These are phyloP conservation scores for Backusella morwellensis DNA, from an alignment of 192 early-diverging fungal genomes.

Conservation along the genomic window DNA sequence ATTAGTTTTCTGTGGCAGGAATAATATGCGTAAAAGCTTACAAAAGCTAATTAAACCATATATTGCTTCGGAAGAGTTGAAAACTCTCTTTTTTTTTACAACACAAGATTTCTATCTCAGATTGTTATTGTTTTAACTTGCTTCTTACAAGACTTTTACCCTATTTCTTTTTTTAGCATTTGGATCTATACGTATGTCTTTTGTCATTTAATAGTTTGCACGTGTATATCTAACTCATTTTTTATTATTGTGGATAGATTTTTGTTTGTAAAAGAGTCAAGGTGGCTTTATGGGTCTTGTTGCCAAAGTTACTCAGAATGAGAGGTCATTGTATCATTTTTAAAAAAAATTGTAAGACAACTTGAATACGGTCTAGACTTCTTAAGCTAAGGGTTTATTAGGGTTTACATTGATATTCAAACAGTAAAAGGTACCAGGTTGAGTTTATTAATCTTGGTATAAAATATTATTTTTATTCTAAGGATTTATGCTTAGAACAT, in stretches of 20 bases:
- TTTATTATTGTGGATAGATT: background rate
- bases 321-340: too few species aligned
- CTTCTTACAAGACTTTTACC: background rate
- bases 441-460: background rate
- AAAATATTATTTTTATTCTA: background rate
- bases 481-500: too few species aligned
- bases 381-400: background rate
- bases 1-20: background rate
- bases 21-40: background rate
- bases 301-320: too few species aligned
- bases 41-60: background rate
- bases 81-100: slow-evolving; percentile 5
- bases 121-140: background rate
- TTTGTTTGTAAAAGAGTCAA: background rate
- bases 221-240: background rate
- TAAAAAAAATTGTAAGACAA: background rate
- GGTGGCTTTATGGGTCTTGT: background rate
- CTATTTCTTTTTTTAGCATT: background rate
- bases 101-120: background rate
- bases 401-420: background rate
- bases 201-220: background rate
- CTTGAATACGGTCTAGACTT: background rate
- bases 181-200: background rate
- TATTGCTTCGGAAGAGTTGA: background rate
- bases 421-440: background rate